A percentile compares a stretch with the other conserved stretches of the same genome.
phyloP scores from a whole-genome alignment of 192 early-diverging fungal species.

The Linnemannia schmuckeri region DNA sequence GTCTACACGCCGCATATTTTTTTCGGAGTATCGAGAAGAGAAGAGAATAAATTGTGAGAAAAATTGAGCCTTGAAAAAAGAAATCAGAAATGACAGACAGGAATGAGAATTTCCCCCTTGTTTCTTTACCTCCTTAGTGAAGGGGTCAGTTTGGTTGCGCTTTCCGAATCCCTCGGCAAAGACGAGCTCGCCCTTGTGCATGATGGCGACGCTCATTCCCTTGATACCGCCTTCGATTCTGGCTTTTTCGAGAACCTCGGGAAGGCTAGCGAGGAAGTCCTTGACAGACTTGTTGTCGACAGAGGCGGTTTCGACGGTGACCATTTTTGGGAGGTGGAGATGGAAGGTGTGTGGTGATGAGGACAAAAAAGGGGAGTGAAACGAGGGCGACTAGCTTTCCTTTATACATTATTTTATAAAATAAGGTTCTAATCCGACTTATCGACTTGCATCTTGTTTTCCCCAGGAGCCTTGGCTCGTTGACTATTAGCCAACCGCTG shows the following conservation, averaged over 20 bases:
- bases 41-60: too few relatives aligned
- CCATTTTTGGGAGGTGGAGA: neutral
- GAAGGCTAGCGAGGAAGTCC: neutral
- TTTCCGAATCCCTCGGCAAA: slow-evolving; percentile 25
- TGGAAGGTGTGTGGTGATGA: neutral
- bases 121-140: slow-evolving; percentile 26
- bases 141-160: slow-evolving; percentile 21
- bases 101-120: neutral
- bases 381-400: neutral
- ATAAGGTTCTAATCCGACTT: too few relatives aligned
- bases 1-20: neutral
- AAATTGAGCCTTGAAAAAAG: neutral
- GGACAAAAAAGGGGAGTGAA: neutral
- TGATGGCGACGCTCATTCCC: slow-evolving; percentile 12
- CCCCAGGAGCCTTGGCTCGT: too few relatives aligned
- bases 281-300: neutral
- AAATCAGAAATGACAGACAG: neutral
- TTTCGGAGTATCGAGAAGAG: too few relatives aligned
- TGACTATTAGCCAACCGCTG: too few relatives aligned
- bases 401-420: neutral
- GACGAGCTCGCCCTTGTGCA: slow-evolving; percentile 16
- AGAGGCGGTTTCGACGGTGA: neutral
- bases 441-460: too few relatives aligned
- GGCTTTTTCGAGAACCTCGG: slow-evolving; percentile 2
- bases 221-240: neutral